Evolutionary conservation across 495 filamentous ascomycete species (phyloP), one percentile per base, ranked within the genome.

Genomic region (Jackrogersella multiformis): DNA sequence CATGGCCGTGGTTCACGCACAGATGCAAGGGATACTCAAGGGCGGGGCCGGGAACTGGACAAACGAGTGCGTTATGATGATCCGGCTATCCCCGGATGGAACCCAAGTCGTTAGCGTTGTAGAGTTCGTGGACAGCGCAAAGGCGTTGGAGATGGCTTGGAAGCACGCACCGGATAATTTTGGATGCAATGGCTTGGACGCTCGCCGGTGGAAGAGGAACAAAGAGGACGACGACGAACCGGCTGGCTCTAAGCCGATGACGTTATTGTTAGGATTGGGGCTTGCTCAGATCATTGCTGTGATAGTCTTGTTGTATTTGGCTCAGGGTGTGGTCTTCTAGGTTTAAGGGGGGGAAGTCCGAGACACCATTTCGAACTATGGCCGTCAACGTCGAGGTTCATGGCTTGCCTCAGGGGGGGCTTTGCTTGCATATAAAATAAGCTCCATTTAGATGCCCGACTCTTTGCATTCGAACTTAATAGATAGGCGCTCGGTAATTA

Each of bases 111-210:
- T 60, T 6, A 62, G 64, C 26, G 66, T 79, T 35, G 66, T 52
- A 21, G 79, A 81, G 73, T 80, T 79, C 60, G 79, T 80, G 18
- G 79, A 81, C 30, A 78, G 75, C 41, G 68, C 61, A 16, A 81
- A 79, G 61, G 79, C 77, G 24, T 39, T 73, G 16, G 73, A 78
- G 74, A 76, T 80, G 79, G 64, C 59, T 15, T 38, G 64, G 42
- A 72, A 61, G n/a, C 70, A 76, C 35, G 69, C 73, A 0, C 75
- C 75, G 2, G 67, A 68, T 12, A 36, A 63, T 39, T 80, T 78
- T 57, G 66, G 61, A 16, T 58, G 55, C 34, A 38, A 55, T 30
- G 26, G 59, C 13, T 32, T 35, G 15, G 34, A 44, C 6, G 13
- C 28, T n/a, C 16, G 48, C 8, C 5, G 38, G 21, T 18, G 56